Conservation (phyloP, 2,329 filamentous ascomycete genomes). For the Verticillium isaacii region DNA sequence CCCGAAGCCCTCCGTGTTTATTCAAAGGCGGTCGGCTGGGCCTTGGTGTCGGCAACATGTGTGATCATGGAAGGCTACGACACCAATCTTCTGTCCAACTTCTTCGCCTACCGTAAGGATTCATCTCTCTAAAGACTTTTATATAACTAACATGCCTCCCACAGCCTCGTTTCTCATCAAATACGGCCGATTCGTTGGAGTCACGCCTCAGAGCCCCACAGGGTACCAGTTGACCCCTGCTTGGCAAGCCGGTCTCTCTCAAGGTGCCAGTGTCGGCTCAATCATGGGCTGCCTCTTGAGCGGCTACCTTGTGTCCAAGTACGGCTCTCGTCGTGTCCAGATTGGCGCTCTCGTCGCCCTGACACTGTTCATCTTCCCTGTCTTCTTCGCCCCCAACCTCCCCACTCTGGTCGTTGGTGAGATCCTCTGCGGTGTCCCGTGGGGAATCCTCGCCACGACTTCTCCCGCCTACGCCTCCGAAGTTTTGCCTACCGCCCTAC, state of each 20-base stretch:
- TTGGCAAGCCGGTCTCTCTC: background rate
- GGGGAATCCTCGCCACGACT: conserved; percentile 57
- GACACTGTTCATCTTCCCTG: conserved; percentile 52
- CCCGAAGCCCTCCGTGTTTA: conserved; percentile 22
- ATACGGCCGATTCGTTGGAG: conserved; percentile 23
- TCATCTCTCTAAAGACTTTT: background rate
- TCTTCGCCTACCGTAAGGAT: conserved; percentile 18
- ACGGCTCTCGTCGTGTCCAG: conserved; percentile 38
- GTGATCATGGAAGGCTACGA: conserved; percentile 27
- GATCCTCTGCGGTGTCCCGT: conserved; percentile 54
- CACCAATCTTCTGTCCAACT: conserved; percentile 14
- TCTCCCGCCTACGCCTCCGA: conserved; percentile 57
- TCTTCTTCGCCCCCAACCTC: conserved; percentile 56
- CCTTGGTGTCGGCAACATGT: conserved; percentile 15
- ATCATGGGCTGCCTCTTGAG: conserved; percentile 49
- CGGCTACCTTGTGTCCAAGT: conserved; percentile 40
- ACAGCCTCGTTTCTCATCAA: conserved; percentile 19
- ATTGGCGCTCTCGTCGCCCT: conserved; percentile 37
- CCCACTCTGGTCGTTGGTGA: conserved; percentile 55
- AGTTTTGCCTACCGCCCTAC: conserved; percentile 53
- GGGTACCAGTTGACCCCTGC: conserved; percentile 31
- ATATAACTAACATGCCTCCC: background rate
- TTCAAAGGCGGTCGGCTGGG: conserved; percentile 23
- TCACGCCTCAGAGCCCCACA: conserved; percentile 5
- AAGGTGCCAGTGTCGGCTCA: conserved; percentile 37